Base-by-base conservation (phyloP, 331 rosid species). In the Stylosanthes scabra region DNA sequence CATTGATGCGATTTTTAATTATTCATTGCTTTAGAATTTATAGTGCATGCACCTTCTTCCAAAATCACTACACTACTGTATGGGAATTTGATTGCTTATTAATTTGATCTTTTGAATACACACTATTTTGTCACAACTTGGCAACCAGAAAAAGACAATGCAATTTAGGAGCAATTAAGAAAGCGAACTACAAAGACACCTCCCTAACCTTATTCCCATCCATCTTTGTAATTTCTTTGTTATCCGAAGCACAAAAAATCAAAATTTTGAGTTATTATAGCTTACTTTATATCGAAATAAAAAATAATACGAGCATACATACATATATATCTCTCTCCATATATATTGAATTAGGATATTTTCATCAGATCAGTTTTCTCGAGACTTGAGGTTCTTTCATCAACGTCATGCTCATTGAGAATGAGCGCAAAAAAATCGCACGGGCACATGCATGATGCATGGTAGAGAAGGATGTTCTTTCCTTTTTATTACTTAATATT, bases 201-300 rank as follows among this genome's bases (percentile, higher is more conserved):
- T 11, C 64, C 9, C 15, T 49, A 12, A 12, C 42, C 42, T 9
- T 11, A 41, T 41, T 29, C 44, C 14, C 40, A 31, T 12, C 8
- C 16, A 5, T 59, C 42, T 41, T 7, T 41, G 7, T 9, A 59
- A 10, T 59, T 59, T 11, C 7, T 5, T 4, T 59, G 34, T 55
- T 55, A 55, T 55, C 34, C 34, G 7, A 55, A 20, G 60, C 60
- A 55, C 60, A 54, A 20, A 55, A 55, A 55, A 55, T 20, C 60
- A 55, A 55, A 55, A 55, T 11, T 55, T 2, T 55, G 60, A 20
- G 60, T 55, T 55, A 31, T 31, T 0, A 31, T 3, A 31, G 37
- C 6, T 31, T 31, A 2, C 3, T 2, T 31, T 31, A 55, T 54
- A 54, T 16, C 6, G 20, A 49, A 49, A 49, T 49, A 15, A 49